A percentile compares a stretch with the other conserved stretches of the same genome.
Evolutionary conservation across 768 basidiomycete species (phyloP).

Genomic region (Boletus speciosus): DNA sequence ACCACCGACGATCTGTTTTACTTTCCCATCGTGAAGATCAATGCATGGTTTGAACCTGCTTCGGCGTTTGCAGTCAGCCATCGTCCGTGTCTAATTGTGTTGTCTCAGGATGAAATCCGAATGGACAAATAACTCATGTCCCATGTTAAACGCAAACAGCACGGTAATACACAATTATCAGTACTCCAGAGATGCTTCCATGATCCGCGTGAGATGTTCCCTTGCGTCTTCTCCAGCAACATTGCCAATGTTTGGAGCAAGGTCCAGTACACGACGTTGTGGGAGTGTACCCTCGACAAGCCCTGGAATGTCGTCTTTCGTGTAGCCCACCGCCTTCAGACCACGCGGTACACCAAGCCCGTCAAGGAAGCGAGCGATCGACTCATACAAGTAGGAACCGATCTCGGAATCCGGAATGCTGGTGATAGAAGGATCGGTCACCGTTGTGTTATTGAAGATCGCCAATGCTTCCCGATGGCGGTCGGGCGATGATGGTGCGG

Average conservation of each 20-base stretch:
- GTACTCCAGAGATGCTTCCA: slow-evolving; percentile 78
- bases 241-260: slow-evolving; percentile 88
- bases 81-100: slow-evolving; percentile 4
- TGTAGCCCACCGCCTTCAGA: slow-evolving; percentile 77
- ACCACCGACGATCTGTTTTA: slow-evolving; percentile 98
- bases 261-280: slow-evolving; percentile 86
- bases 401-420: slow-evolving; percentile 77
- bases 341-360: slow-evolving; percentile 82
- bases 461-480: slow-evolving; percentile 87
- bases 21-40: slow-evolving; percentile 91
- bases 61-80: slow-evolving; percentile 23
- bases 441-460: slow-evolving; percentile 67
- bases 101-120: neutral
- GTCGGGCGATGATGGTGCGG: slow-evolving; percentile 87
- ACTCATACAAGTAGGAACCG: slow-evolving; percentile 75
- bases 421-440: slow-evolving; percentile 65
- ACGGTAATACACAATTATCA: slow-evolving; percentile 29
- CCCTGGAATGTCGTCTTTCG: slow-evolving; percentile 56
- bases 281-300: slow-evolving; percentile 92
- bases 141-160: slow-evolving; percentile 9
- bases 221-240: slow-evolving; percentile 78
- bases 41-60: slow-evolving; percentile 89
- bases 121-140: neutral
- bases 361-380: slow-evolving; percentile 86
- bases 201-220: slow-evolving; percentile 76